phyloP scores from a whole-genome alignment of 192 early-diverging fungal genomes.

The Linnemannia elongata region DNA sequence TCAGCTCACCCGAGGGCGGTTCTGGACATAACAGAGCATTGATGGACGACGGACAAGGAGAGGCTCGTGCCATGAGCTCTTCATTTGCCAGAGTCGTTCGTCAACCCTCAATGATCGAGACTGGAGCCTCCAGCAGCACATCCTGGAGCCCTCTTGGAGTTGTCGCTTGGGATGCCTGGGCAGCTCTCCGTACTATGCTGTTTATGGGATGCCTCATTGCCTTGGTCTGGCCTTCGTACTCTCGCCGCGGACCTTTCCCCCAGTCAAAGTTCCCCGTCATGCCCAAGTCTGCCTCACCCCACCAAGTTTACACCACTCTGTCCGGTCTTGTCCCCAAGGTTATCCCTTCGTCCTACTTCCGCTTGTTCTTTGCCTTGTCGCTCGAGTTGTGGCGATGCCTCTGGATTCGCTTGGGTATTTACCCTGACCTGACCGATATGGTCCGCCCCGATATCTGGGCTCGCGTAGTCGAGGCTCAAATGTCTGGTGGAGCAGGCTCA shows the following conservation, averaged over 20 bases:
- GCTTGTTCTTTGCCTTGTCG: slow-evolving; percentile 37
- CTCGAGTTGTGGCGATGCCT: slow-evolving; percentile 54
- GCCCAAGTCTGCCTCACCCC: slow-evolving; percentile 37
- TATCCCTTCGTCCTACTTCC: slow-evolving; percentile 48
- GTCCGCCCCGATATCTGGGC: slow-evolving; percentile 57
- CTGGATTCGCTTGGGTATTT: slow-evolving; percentile 52
- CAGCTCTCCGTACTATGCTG: slow-evolving; percentile 35
- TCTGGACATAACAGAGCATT: slow-evolving; percentile 30
- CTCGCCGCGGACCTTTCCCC: slow-evolving; percentile 41
- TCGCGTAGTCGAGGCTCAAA: slow-evolving; percentile 46
- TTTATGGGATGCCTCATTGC: slow-evolving; percentile 53
- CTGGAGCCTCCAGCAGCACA: not conserved
- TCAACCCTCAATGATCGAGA: not conserved
- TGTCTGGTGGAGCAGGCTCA: slow-evolving; percentile 47
- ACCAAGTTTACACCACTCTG: slow-evolving; percentile 38
- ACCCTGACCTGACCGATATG: slow-evolving; percentile 54
- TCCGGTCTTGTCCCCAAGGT: slow-evolving; percentile 47
- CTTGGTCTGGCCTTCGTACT: slow-evolving; percentile 48
- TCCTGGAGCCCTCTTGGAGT: slow-evolving; percentile 24
- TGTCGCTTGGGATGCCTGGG: slow-evolving; percentile 50
- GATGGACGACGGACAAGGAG: slow-evolving; percentile 53
- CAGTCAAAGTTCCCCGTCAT: slow-evolving; percentile 51
- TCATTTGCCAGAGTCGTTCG: slow-evolving; percentile 25
- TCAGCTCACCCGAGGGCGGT: slow-evolving; percentile 55
- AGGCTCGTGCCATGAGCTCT: slow-evolving; percentile 43